Evolutionary conservation across 345 rosid species (phyloP).

Genomic region (Sonneratia alba): DNA sequence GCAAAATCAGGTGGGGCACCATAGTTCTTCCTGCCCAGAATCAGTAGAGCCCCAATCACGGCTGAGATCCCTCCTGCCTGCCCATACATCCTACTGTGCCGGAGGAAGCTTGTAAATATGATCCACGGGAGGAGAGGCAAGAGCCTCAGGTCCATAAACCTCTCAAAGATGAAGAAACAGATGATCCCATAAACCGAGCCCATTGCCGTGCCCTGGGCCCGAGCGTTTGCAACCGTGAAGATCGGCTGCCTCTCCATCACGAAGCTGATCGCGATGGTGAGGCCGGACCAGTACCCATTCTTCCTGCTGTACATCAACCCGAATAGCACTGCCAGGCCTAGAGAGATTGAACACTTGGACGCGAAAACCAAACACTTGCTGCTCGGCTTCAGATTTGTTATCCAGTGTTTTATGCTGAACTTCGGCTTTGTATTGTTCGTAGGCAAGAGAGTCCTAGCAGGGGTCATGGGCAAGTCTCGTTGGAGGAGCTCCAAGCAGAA

Average conservation of each 20-base stretch:
- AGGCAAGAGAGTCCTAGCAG: neutral
- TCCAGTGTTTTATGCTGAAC: neutral
- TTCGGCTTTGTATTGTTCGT: neutral
- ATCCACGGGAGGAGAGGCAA: conserved; percentile 62
- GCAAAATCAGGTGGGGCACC: conserved; percentile 49
- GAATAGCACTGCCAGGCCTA: conserved; percentile 53
- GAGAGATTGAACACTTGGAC: conserved; percentile 47
- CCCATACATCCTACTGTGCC: conserved; percentile 58
- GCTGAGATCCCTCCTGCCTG: conserved; percentile 55
- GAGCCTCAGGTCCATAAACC: conserved; percentile 29
- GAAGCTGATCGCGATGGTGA: conserved; percentile 58
- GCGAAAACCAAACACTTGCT: conserved; percentile 39
- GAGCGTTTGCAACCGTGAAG: conserved; percentile 43
- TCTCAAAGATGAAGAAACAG: conserved; percentile 36
- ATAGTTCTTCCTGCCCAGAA: conserved; percentile 53
- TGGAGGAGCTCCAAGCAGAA: conserved; percentile 47
- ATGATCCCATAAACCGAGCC: conserved; percentile 63
- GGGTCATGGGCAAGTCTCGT: conserved; percentile 19
- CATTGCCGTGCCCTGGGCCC: conserved; percentile 65
- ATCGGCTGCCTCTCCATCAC: conserved; percentile 47
- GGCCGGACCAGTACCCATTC: conserved; percentile 69
- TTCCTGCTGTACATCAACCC: conserved; percentile 41
- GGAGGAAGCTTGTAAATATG: conserved; percentile 39
- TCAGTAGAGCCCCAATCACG: conserved; percentile 47
- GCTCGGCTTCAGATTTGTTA: conserved; percentile 10